A percentile compares a stretch with the other conserved stretches of the same genome.
Conservation (phyloP, 2,329 filamentous ascomycete species). For the Scedosporium aurantiacum region DNA sequence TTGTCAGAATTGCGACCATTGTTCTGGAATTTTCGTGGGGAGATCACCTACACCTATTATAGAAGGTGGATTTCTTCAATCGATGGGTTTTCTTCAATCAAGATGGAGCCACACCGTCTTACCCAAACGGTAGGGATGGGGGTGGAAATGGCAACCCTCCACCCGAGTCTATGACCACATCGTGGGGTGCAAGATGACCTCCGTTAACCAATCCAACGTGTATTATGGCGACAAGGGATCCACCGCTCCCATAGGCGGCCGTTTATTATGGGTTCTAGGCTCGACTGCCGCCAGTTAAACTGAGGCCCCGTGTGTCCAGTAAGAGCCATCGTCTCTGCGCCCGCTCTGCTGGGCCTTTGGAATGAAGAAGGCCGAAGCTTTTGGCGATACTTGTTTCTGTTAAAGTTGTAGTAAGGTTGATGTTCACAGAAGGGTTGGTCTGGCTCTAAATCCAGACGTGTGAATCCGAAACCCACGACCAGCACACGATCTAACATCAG, state of each 20-base stretch:
- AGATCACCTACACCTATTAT: background rate
- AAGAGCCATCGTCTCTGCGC: background rate
- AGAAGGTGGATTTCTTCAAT: background rate
- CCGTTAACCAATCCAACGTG: background rate
- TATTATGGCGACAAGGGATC: conserved; percentile 3
- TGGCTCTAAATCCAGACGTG: background rate
- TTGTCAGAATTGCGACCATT: background rate
- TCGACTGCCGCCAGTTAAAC: background rate
- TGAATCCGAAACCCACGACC: background rate
- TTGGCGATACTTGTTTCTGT: background rate
- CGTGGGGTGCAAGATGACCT: conserved; percentile 1
- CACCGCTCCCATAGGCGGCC: background rate
- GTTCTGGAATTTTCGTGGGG: conserved; percentile 3
- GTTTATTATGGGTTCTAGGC: conserved; percentile 2
- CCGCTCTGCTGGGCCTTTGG: background rate
- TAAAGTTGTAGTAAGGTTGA: background rate
- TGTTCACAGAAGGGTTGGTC: background rate
- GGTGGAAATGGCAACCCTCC: background rate
- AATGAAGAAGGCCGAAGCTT: background rate
- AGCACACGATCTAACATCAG: background rate
- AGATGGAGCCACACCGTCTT: conserved; percentile 1
- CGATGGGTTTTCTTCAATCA: background rate
- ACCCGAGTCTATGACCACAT: background rate
- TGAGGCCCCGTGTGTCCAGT: conserved; percentile 2
- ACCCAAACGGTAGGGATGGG: background rate